These are phyloP conservation scores for Diaporthe ampelina DNA, from an alignment of 2,329 filamentous ascomycete genomes.

Conservation along the genomic window DNA sequence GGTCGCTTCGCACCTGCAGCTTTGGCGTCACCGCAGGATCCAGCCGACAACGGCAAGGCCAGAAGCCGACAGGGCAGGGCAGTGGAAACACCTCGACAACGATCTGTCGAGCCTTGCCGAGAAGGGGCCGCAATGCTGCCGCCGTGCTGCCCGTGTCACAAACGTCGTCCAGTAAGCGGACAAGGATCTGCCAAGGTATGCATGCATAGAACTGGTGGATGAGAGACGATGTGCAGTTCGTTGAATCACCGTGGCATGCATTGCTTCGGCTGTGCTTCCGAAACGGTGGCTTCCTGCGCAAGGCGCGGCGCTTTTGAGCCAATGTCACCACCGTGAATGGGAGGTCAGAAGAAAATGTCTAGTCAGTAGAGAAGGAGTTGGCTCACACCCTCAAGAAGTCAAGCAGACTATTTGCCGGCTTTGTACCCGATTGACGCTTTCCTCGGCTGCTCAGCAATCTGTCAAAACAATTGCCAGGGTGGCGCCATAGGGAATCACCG, in stretches of 20 bases:
- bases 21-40: conserved; percentile 14
- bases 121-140: conserved; percentile 26
- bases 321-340: background rate
- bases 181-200: conserved; percentile 18
- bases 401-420: background rate
- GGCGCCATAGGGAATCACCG: background rate
- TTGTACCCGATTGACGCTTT: background rate
- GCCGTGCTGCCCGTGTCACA: conserved; percentile 20
- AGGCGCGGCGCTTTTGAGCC: background rate
- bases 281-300: conserved; percentile 32
- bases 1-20: conserved; percentile 12
- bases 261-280: conserved; percentile 39
- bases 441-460: background rate
- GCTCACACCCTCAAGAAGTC: conserved; percentile 12
- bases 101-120: conserved; percentile 14
- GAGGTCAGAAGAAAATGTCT: background rate
- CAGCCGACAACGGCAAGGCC: conserved; percentile 17
- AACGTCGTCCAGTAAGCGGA: conserved; percentile 7
- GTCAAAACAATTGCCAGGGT: background rate
- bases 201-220: conserved; percentile 20
- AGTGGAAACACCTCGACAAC: background rate
- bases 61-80: background rate
- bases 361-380: background rate
- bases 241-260: conserved; percentile 11
- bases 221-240: background rate